Conservation (phyloP, 768 basidiomycete species). For the Leccinellum rugosiceps region DNA sequence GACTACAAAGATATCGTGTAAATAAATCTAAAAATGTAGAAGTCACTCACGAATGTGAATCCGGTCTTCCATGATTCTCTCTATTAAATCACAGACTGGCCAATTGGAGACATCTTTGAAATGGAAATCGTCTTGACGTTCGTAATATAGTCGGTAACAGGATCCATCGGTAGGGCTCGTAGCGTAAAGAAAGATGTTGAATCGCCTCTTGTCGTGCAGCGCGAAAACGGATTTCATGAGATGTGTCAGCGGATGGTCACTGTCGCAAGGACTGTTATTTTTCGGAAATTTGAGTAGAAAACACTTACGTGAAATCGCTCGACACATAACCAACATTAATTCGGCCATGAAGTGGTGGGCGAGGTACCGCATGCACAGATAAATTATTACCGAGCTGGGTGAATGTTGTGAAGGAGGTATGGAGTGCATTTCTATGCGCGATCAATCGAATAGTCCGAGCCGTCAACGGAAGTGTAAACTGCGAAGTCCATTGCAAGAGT, state of each 20-base stretch:
- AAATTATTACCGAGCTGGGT: constrained; percentile 28
- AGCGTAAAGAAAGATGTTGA: constrained; percentile 46
- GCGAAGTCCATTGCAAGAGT: neutral
- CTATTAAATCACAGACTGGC: constrained; percentile 34
- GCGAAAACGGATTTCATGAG: constrained; percentile 51
- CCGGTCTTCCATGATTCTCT: constrained; percentile 39
- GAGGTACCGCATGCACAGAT: constrained; percentile 39
- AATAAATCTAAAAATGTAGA: neutral
- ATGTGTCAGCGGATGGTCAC: constrained; percentile 51
- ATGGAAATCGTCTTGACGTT: constrained; percentile 33
- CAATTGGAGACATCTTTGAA: constrained; percentile 43
- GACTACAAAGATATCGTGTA: constrained; percentile 26
- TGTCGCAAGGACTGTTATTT: constrained; percentile 12
- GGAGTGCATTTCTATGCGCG: constrained; percentile 45
- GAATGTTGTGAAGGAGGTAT: constrained; percentile 42
- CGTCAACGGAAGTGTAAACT: constrained; percentile 47
- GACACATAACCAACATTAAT: constrained; percentile 50
- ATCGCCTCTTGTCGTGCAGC: constrained; percentile 38
- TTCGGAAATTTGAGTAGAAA: neutral
- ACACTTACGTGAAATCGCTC: constrained; percentile 42
- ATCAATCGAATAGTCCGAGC: constrained; percentile 42
- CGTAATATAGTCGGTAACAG: constrained; percentile 41
- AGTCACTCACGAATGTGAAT: constrained; percentile 43
- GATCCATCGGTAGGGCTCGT: constrained; percentile 48
- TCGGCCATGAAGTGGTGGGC: constrained; percentile 37